Percentiles rank a stretch among this genome's conserved stretches.
Conservation (phyloP, 768 basidiomycete species). For the Boletus coccyginus region DNA sequence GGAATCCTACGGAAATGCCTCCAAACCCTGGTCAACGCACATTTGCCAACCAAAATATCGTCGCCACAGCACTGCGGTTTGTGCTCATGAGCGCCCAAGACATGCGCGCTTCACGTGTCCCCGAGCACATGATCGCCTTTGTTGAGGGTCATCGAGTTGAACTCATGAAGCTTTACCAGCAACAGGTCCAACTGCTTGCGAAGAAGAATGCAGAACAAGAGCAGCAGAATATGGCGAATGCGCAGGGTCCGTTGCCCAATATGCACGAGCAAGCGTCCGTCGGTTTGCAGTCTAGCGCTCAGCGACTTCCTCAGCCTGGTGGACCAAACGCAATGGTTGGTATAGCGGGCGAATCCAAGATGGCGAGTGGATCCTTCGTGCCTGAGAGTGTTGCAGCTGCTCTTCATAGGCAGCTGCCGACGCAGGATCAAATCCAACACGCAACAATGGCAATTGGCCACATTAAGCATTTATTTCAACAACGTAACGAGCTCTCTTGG, state of each 20-base stretch:
- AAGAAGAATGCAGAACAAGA: slow-evolving; percentile 25
- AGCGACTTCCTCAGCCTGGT: slow-evolving; percentile 14
- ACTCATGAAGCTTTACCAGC: slow-evolving; percentile 28
- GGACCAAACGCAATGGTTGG: slow-evolving; percentile 10
- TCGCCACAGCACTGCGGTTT: slow-evolving; percentile 47
- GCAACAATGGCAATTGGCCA: slow-evolving; percentile 29
- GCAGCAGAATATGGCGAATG: slow-evolving; percentile 19
- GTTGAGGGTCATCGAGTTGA: slow-evolving; percentile 52
- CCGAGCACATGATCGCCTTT: slow-evolving; percentile 49
- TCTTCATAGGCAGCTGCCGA: slow-evolving; percentile 15
- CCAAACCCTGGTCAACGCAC: slow-evolving; percentile 10
- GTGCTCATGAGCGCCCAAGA: slow-evolving; percentile 46
- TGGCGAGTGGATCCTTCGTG: slow-evolving; percentile 8
- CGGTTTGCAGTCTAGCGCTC: slow-evolving; percentile 11
- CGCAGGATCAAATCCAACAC: slow-evolving; percentile 35
- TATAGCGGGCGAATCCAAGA: slow-evolving; percentile 19
- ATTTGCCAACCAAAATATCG: slow-evolving; percentile 20
- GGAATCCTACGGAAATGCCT: slow-evolving; percentile 21
- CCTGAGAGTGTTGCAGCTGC: slow-evolving; percentile 2
- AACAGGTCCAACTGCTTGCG: slow-evolving; percentile 16
- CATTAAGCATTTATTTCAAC: slow-evolving; percentile 34
- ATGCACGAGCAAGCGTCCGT: slow-evolving; percentile 20
- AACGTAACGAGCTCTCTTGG: slow-evolving; percentile 25
- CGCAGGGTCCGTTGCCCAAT: slow-evolving; percentile 15
- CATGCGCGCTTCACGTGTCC: slow-evolving; percentile 49